Base-by-base conservation (phyloP, 805 yeast genomes). In the Starmerella apicola region DNA sequence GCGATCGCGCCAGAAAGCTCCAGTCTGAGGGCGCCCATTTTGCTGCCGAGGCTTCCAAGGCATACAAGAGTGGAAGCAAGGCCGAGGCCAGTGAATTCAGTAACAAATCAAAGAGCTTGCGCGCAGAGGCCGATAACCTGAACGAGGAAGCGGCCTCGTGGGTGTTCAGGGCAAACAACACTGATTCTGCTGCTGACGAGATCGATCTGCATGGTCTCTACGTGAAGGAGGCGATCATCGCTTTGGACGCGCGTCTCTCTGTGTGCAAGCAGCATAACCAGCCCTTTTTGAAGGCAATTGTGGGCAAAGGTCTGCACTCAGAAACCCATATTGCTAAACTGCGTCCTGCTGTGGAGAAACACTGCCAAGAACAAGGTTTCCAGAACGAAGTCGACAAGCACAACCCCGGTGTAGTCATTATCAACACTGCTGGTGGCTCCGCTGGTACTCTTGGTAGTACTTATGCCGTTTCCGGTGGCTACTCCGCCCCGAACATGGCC, bases 181-280 rank as follows among this genome's bases (percentile, higher is more conserved):
- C 82, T 29, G 96, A 86, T 54, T 77, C 88, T n/a, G 76, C 71
- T 24, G 67, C 68, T 19, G 79, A 83, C 58, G 97, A 88, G 60
- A 84, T 88, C 46, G 97, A 88, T 62, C 66, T 88, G 38, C 98
- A 88, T 59, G 98, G 98, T 0, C 64, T 88, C 23, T 86, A 68
- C 51, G 93, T 88, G 16, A 79, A 77, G 35, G 98, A 88, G 62
- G 95, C 96, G 6, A 73, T 74, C 45, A 79, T 74, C 55, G 73
- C 80, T 37, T 65, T 88, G 48, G 81, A 78, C 50, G 74, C 71
- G 44, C 68, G 97, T 42, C 70, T 88, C 36, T 75, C 74, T 21
- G 62, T 88, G 32, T 42, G 49, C 23, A 23, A 4, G 24, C 42
- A 39, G 38, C 26, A 39, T 24, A 27, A 20, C 20, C 49, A 45